A percentile compares a stretch with the other conserved stretches of the same genome.
Conservation (phyloP, 179 eudicot genomes). For the Sideroxylon spinosum region DNA sequence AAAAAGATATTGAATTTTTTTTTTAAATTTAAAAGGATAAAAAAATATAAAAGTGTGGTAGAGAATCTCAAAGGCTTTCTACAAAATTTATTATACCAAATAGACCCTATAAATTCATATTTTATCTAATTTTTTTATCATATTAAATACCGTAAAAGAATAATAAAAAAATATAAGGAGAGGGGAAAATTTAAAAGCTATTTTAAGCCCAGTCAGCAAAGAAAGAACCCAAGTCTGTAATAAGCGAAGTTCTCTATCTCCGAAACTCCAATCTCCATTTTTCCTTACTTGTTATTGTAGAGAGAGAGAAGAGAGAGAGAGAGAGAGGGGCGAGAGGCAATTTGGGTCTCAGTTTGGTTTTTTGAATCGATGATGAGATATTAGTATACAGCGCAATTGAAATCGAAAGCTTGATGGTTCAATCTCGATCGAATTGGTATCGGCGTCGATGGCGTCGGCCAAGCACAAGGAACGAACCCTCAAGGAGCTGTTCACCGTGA, state of each 20-base stretch:
- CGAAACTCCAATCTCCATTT: background rate
- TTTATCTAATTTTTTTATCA: no score
- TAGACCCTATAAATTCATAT: no score
- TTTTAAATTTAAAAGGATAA: no score
- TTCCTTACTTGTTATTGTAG: no score
- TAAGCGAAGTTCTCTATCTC: background rate
- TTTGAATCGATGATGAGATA: background rate
- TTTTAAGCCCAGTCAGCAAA: background rate
- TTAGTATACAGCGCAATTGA: background rate
- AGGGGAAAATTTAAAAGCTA: background rate
- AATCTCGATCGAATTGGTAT: background rate
- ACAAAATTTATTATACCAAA: no score
- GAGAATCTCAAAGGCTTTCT: no score
- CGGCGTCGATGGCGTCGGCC: slow-evolving; percentile 17
- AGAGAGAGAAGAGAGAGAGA: no score
- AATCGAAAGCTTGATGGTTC: background rate
- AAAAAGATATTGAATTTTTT: no score
- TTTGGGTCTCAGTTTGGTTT: background rate
- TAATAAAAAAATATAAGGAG: no score
- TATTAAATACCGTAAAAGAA: no score
- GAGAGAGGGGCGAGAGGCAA: background rate
- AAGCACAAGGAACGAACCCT: slow-evolving; percentile 32
- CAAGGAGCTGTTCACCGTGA: slow-evolving; percentile 23
- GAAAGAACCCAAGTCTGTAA: background rate
- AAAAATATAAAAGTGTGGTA: no score